phyloP scores from a whole-genome alignment of 2,329 filamentous ascomycete genomes.

The Tolypocladium capitatum region DNA sequence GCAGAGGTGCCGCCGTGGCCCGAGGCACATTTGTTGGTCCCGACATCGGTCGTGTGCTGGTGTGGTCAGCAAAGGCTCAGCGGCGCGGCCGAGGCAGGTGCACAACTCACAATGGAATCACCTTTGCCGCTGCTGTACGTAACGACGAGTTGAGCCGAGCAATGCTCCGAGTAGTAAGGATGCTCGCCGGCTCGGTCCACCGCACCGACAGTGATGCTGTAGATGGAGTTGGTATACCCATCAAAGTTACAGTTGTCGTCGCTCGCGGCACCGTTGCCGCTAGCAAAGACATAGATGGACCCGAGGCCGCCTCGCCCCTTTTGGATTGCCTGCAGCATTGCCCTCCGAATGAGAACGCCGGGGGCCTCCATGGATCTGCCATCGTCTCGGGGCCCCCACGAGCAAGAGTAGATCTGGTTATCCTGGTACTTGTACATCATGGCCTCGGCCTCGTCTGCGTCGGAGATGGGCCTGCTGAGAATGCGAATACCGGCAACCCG shows the following conservation, averaged over 20 bases:
- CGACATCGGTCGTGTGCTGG: constrained; percentile 87
- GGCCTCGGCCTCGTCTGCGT: constrained; percentile 81
- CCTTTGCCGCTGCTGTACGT: constrained; percentile 88
- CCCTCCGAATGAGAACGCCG: constrained; percentile 72
- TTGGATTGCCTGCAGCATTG: constrained; percentile 87
- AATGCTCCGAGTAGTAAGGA: constrained; percentile 92
- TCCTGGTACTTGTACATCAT: constrained; percentile 86
- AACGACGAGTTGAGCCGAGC: constrained; percentile 88
- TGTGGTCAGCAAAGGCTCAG: constrained; percentile 1
- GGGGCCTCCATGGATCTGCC: constrained; percentile 89
- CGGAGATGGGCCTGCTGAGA: constrained; percentile 76
- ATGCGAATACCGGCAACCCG: constrained; percentile 88
- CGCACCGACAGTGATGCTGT: constrained; percentile 92
- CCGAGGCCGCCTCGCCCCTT: constrained; percentile 72
- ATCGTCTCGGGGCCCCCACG: constrained; percentile 93
- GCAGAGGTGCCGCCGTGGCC: constrained; percentile 92
- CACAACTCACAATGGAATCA: constrained; percentile 58
- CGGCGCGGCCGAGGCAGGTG: no score
- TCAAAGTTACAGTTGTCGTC: constrained; percentile 99
- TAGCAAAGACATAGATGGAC: constrained; percentile 88
- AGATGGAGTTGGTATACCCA: constrained; percentile 98
- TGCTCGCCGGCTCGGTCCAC: constrained; percentile 80
- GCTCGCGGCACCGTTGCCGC: constrained; percentile 75
- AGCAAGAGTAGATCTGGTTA: constrained; percentile 97
- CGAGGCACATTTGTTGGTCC: constrained; percentile 62